These are phyloP conservation scores for Metschnikowia vanudenii DNA, from an alignment of 805 yeast species.

Conservation along the genomic window DNA sequence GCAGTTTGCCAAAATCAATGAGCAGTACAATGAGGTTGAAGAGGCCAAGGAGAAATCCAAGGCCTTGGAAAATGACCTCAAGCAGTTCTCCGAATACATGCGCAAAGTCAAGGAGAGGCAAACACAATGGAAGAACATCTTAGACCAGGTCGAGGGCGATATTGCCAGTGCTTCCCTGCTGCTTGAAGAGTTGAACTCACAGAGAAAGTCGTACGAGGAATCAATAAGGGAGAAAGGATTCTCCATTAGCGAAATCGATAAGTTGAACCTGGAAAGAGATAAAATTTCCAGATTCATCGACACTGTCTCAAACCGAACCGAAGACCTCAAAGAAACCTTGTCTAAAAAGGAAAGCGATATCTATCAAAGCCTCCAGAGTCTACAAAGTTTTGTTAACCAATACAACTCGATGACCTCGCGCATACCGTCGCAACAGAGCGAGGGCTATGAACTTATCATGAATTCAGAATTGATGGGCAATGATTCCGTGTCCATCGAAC, in stretches of 20 bases:
- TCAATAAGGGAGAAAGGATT: conserved; percentile 54
- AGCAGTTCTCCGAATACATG: conserved; percentile 69
- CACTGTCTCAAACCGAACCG: conserved; percentile 37
- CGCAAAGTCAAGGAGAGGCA: conserved; percentile 64
- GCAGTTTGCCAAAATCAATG: conserved; percentile 41
- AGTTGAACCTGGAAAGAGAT: conserved; percentile 60
- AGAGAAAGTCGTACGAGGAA: conserved; percentile 40
- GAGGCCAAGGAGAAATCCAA: conserved; percentile 50
- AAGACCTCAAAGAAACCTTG: conserved; percentile 45
- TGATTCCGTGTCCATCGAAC: conserved; percentile 18
- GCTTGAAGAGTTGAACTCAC: conserved; percentile 38
- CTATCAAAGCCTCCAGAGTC: conserved; percentile 47
- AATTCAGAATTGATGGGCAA: conserved; percentile 15
- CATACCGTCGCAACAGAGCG: conserved; percentile 31
- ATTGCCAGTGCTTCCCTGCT: conserved; percentile 45
- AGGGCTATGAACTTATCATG: conserved; percentile 42
- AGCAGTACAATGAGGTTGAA: conserved; percentile 47
- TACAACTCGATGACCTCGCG: conserved; percentile 57
- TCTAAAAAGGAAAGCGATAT: conserved; percentile 51
- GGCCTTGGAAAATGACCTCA: conserved; percentile 68
- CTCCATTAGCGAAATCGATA: conserved; percentile 61
- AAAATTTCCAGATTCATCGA: conserved; percentile 56
- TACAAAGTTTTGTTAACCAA: conserved; percentile 51
- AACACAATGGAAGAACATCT: conserved; percentile 57
- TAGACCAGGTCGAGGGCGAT: conserved; percentile 58